Evolutionary conservation across 108 stramenopile species (phyloP).

Genomic region (Poteriospumella lacustris): DNA sequence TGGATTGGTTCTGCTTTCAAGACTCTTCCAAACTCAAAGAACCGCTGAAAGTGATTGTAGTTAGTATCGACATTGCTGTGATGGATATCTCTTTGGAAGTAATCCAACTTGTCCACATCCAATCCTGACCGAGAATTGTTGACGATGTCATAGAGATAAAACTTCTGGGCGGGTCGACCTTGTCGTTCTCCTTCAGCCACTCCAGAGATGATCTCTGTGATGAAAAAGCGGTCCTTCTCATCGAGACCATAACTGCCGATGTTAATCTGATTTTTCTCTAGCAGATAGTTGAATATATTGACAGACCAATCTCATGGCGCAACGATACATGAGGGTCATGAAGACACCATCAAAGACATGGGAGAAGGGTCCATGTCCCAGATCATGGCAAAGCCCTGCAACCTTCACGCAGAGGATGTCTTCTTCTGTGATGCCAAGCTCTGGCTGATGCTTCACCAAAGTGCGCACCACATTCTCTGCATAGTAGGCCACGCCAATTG

Average conservation of each 20-base stretch:
- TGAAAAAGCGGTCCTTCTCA: slow-evolving; percentile 72
- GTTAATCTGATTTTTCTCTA: slow-evolving; percentile 33
- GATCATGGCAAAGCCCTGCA: slow-evolving; percentile 81
- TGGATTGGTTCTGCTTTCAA: slow-evolving; percentile 3
- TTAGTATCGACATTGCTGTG: slow-evolving; percentile 32
- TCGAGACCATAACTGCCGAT: slow-evolving; percentile 57
- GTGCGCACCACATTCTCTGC: slow-evolving; percentile 58
- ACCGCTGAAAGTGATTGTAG: slow-evolving; percentile 11
- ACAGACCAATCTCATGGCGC: slow-evolving; percentile 23
- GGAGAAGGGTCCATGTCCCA: slow-evolving; percentile 66
- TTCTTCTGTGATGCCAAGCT: slow-evolving; percentile 62
- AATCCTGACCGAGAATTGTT: slow-evolving; percentile 74
- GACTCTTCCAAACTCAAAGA: neutral
- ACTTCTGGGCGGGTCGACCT: slow-evolving; percentile 42
- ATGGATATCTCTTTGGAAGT: slow-evolving; percentile 71
- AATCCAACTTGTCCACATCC: slow-evolving; percentile 91
- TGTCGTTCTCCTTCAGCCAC: slow-evolving; percentile 22
- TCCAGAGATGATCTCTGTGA: slow-evolving; percentile 70
- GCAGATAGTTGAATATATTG: slow-evolving; percentile 44
- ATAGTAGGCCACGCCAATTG: slow-evolving; percentile 73
- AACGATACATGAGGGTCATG: slow-evolving; percentile 30
- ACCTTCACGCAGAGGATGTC: slow-evolving; percentile 84
- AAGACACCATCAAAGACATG: slow-evolving; percentile 70
- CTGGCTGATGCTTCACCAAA: slow-evolving; percentile 54
- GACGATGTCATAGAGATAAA: slow-evolving; percentile 86